A percentile compares a stretch with the other conserved stretches of the same genome.
Evolutionary conservation across 2,329 filamentous ascomycete species (phyloP).

Genomic region (Didymosphaeria variabile): DNA sequence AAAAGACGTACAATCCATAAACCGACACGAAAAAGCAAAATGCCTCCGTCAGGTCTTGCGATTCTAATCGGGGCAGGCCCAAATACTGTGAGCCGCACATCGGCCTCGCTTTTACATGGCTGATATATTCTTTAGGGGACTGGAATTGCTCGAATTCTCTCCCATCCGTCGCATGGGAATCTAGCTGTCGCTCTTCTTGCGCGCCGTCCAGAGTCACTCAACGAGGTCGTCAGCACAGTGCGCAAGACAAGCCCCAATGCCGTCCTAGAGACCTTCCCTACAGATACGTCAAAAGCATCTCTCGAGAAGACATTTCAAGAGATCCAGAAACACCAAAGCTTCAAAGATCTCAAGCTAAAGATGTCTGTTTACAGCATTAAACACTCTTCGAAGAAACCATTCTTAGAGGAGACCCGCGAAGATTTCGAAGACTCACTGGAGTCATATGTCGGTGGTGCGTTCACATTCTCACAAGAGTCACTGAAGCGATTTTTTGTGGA

Average conservation of each 20-base stretch:
- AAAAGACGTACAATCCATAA: background rate
- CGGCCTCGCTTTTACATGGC: too few species aligned
- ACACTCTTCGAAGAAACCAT: slow-evolving; percentile 63
- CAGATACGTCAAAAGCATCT: slow-evolving; percentile 59
- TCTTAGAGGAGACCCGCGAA: slow-evolving; percentile 63
- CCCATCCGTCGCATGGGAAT: slow-evolving; percentile 61
- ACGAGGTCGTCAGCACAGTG: slow-evolving; percentile 54
- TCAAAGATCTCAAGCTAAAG: slow-evolving; percentile 60
- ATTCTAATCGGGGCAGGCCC: slow-evolving; percentile 10
- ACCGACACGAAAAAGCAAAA: background rate
- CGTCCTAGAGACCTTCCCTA: slow-evolving; percentile 62
- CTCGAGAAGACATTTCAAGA: slow-evolving; percentile 60
- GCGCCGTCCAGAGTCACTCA: slow-evolving; percentile 57
- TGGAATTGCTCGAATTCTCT: slow-evolving; percentile 65
- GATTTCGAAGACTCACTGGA: slow-evolving; percentile 56
- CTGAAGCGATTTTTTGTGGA: slow-evolving; percentile 62
- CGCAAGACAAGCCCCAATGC: slow-evolving; percentile 53
- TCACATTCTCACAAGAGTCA: slow-evolving; percentile 64
- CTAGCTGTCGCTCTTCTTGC: slow-evolving; percentile 65
- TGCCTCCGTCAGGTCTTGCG: slow-evolving; percentile 8
- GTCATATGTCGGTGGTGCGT: slow-evolving; percentile 64
- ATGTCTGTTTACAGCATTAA: slow-evolving; percentile 67
- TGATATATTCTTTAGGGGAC: slow-evolving; percentile 53
- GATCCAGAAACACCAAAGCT: slow-evolving; percentile 59
- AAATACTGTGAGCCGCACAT: background rate